Evolutionary conservation across 768 basidiomycete species (phyloP), one percentile per base, ranked within the genome.

Genomic region (Candolleomyces efflorescens): DNA sequence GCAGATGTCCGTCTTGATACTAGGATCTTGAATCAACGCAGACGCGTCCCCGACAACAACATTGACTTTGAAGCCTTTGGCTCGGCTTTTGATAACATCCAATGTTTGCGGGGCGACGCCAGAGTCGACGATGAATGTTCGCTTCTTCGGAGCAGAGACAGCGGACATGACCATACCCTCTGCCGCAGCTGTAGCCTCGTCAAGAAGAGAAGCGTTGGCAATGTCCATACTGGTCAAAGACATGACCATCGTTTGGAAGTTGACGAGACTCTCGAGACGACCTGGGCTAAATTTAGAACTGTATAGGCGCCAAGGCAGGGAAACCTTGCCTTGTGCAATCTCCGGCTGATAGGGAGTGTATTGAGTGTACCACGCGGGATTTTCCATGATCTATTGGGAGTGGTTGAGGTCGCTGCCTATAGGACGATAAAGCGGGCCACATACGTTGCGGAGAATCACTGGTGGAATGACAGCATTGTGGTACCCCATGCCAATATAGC

Each of bases 401-500:
- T 11, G 22, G 24, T 32, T 23, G 27, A 20, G 15, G 22, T 32
- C 32, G 52, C 13, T 36, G 38, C 18, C 24, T 10, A 15, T 17
- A 26, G 12, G 32, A 52, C 44, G 49, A 32, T 20, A 15, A 32
- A 20, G 49, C 45, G 43, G 24, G 20, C 64, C 69, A 52, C 69
- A 52, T 58, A 94, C 92, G 62, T 96, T 97, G 61, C 95, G 88
- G 64, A 96, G 78, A 71, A 97, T 93, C 51, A 97, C 93, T 7
- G 92, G 90, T n/a, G 95, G 95, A 4, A 96, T 91, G 47, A 96
- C 92, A 3, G 94, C 93, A 63, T 87, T 87, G 68, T 95, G 92
- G 73, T 97, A 99, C 9, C 97, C 96, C 93, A 98, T 94, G 37
- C 97, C 97, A 67, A 98, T 99, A 71, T 94, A 98, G 67, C 87